Evolutionary conservation across 2,329 filamentous ascomycete species (phyloP), one percentile per base, ranked within the genome.

Genomic region (Tolypocladium endophyticum): DNA sequence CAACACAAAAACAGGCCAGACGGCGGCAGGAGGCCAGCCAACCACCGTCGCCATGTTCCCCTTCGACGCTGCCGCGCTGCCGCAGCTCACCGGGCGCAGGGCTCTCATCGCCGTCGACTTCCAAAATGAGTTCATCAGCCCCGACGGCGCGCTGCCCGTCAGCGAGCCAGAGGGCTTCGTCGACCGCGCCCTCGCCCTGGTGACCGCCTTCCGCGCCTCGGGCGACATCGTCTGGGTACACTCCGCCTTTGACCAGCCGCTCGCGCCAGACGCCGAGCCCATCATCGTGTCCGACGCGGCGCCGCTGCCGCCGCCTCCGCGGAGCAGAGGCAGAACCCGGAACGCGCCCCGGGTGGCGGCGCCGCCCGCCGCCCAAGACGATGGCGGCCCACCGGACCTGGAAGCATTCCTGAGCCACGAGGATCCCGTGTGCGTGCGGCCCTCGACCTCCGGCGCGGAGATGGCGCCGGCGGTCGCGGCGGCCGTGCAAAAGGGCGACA

Each of bases 101-200:
- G 93, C 90, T 1, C 79, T 99, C 52, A 78, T 97, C 25, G 77
- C 95, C 23, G 81, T 97, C 64, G 93, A 96, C 68, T 83, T 96
- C 41, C 94, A 97, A 70, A 91, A 95, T 67, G 93, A 97, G 71
- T 96, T 97, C 68, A 76, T 95, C 60, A 80, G 84, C 8, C 75
- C 83, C 1, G 80, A 84, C 57, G 88, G 89, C 59, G 82, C 85
- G 33, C 74, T 97, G 25, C 81, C 85, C 16, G 83, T 92, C 57
- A 77, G 77, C 41, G 80, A 84, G 52, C 84, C 86, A 3, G 73
- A 81, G 4, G 83, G 84, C 12, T 90, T 92, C 62, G 72, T 94
- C 53, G 79, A 87, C 45, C 84, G 83, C 35, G 82, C 92, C 50
- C 76, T 85, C 25, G 74, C 81, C 8, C 77, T 97, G 2, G 86